Conservation (phyloP, 768 basidiomycete species). For the Hydnomerulius pinastri region DNA sequence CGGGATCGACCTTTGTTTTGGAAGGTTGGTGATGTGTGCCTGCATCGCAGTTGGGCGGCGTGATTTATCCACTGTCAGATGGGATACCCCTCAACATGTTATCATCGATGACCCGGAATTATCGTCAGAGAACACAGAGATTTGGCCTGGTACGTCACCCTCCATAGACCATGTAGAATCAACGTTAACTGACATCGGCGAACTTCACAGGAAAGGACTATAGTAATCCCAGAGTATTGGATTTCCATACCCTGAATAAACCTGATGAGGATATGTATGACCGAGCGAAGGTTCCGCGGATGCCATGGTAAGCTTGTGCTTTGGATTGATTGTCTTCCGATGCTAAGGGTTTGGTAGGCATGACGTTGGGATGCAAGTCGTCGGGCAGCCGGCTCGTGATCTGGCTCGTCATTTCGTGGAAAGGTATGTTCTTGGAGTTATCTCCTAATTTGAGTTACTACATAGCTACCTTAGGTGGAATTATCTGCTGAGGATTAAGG, state of each 20-base stretch:
- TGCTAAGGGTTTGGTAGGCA: constrained; percentile 59
- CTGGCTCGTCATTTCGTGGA: constrained; percentile 93
- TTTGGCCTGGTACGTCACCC: constrained; percentile 78
- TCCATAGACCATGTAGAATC: neutral
- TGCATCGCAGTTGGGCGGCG: neutral
- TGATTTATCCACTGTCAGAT: constrained; percentile 44
- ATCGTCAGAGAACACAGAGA: constrained; percentile 57
- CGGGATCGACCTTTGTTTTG: constrained; percentile 92
- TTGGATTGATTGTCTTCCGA: neutral
- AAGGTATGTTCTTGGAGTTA: constrained; percentile 48
- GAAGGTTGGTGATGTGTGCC: constrained; percentile 48
- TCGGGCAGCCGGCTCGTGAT: constrained; percentile 95
- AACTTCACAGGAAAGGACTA: constrained; percentile 81
- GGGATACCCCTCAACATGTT: constrained; percentile 96
- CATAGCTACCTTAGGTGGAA: no score
- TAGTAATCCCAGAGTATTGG: constrained; percentile 83
- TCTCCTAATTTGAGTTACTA: constrained; percentile 7
- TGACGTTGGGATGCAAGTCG: constrained; percentile 93
- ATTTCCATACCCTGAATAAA: constrained; percentile 85
- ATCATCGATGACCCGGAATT: constrained; percentile 81
- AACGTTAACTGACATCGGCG: neutral
- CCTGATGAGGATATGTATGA: constrained; percentile 97
- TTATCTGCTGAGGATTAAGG: constrained; percentile 89
- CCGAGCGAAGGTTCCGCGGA: constrained; percentile 81
- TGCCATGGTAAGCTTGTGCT: constrained; percentile 81